Evolutionary conservation across 495 filamentous ascomycete species (phyloP).

Genomic region (Beverwykella pulmonaria): DNA sequence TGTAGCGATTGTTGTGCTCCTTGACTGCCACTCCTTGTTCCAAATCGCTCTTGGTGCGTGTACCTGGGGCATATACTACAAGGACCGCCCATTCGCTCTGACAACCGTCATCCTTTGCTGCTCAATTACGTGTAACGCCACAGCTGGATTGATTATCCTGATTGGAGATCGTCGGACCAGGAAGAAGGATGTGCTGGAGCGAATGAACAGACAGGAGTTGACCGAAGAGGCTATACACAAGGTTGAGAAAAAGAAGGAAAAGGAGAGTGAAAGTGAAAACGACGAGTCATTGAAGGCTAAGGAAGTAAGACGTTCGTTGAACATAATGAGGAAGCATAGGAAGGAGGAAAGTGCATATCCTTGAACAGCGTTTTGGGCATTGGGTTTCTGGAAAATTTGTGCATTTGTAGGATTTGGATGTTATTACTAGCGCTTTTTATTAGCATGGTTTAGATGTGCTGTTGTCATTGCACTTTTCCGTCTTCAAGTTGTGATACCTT

Average conservation of each 20-base stretch:
- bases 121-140: slow-evolving; percentile 72
- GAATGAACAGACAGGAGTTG: slow-evolving; percentile 70
- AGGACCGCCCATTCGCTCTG: slow-evolving; percentile 63
- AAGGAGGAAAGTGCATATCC: slow-evolving; percentile 11
- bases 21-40: slow-evolving; percentile 72
- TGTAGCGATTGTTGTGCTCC: slow-evolving; percentile 69
- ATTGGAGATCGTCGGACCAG: slow-evolving; percentile 71
- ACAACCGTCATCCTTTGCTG: slow-evolving; percentile 79
- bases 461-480: too few relatives aligned
- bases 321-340: slow-evolving; percentile 2
- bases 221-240: slow-evolving; percentile 73
- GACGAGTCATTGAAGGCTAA: slow-evolving; percentile 9
- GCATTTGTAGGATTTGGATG: not conserved
- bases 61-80: slow-evolving; percentile 72
- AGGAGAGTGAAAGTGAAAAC: slow-evolving; percentile 46
- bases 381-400: not conserved
- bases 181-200: slow-evolving; percentile 81
- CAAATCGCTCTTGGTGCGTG: slow-evolving; percentile 75
- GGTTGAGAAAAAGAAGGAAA: slow-evolving; percentile 63
- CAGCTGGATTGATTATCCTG: slow-evolving; percentile 69
- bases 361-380: not conserved
- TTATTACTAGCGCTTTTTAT: not conserved
- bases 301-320: slow-evolving; percentile 17
- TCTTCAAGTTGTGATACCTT: too few relatives aligned
- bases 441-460: not conserved